phyloP scores from a whole-genome alignment of 1,284 basidiomycete species.

The Trametes hirsuta region DNA sequence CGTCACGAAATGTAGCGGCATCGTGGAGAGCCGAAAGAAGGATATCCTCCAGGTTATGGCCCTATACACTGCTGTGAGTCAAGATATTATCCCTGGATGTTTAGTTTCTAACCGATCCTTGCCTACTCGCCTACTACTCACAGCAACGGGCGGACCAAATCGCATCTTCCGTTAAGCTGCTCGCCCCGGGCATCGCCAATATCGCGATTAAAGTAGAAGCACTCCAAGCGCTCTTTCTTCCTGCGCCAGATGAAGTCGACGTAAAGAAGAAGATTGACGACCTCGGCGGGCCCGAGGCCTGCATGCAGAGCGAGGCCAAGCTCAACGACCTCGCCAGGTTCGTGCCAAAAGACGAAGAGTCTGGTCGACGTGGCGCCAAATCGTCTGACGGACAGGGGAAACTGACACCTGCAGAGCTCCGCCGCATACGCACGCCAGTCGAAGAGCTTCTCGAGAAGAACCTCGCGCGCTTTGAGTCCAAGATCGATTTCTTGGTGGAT shows the following conservation, averaged over 20 bases:
- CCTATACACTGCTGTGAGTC: background rate
- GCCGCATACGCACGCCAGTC: conserved; percentile 3
- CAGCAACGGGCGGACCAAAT: background rate
- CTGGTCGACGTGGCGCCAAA: background rate
- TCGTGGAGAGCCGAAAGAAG: conserved; percentile 1
- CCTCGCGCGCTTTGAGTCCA: background rate
- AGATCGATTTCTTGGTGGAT: background rate
- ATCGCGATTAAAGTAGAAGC: background rate
- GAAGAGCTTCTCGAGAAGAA: background rate
- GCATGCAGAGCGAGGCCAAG: background rate
- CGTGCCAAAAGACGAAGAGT: background rate
- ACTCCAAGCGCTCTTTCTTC: background rate
- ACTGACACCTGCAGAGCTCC: background rate
- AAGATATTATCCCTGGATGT: too few species aligned
- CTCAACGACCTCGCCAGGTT: background rate
- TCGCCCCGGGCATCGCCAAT: background rate
- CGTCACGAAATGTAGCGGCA: background rate
- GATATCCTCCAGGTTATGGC: background rate
- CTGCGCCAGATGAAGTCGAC: background rate
- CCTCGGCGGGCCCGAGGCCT: background rate
- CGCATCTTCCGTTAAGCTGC: background rate
- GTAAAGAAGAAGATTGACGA: background rate
- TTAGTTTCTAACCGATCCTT: too few species aligned
- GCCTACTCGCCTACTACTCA: background rate
- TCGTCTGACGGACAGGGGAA: background rate